Evolutionary conservation across 495 filamentous ascomycete genomes (phyloP).

Genomic region (Aspergillus nidulans): DNA sequence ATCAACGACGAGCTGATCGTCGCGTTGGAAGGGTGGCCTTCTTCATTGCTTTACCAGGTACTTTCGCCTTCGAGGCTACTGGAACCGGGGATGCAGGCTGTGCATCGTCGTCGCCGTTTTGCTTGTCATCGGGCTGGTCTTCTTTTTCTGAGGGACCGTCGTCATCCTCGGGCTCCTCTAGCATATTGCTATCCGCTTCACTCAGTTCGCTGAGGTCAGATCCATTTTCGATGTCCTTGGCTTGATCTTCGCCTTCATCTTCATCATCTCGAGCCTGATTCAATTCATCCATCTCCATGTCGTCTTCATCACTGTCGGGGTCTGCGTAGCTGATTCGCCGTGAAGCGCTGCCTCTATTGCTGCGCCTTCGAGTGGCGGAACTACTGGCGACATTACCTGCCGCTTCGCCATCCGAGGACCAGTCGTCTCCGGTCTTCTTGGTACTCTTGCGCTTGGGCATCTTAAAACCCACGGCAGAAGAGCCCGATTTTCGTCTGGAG

Average conservation of each 20-base stretch:
- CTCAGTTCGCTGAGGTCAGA: constrained; percentile 18
- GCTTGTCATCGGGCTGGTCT: constrained; percentile 21
- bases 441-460: constrained; percentile 36
- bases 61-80: constrained; percentile 19
- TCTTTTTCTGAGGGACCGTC: constrained; percentile 12
- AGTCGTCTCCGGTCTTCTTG: constrained; percentile 40
- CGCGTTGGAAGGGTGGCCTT: constrained; percentile 34
- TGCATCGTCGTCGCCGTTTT: constrained; percentile 3
- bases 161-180: constrained; percentile 10
- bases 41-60: constrained; percentile 3
- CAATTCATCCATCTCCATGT: constrained; percentile 49
- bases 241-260: constrained; percentile 24
- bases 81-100: constrained; percentile 12
- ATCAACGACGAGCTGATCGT: constrained; percentile 36
- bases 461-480: constrained; percentile 33
- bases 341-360: constrained; percentile 28
- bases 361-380: constrained; percentile 38
- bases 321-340: constrained; percentile 50
- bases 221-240: constrained; percentile 24
- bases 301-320: constrained; percentile 53
- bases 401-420: constrained; percentile 35
- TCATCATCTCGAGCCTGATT: constrained; percentile 27
- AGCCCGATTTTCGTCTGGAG: constrained; percentile 38
- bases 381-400: constrained; percentile 14
- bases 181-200: constrained; percentile 13